A percentile compares a stretch with the other conserved stretches of the same genome.
phyloP scores from a whole-genome alignment of 495 filamentous ascomycete species.

The Xylaria bambusicola region DNA sequence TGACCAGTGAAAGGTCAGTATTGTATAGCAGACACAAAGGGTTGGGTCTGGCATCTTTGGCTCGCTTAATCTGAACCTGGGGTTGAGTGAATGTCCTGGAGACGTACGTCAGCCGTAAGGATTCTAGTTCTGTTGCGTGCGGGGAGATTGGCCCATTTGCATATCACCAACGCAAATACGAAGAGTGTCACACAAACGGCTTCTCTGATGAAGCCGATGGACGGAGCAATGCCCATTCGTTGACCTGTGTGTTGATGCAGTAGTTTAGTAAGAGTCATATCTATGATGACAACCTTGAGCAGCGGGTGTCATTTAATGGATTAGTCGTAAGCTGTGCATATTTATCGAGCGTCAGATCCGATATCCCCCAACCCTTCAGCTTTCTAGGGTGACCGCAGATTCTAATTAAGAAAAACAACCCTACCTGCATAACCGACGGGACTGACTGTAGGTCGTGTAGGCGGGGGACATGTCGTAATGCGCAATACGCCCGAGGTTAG shows the following conservation, averaged over 20 bases:
- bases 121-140: slow-evolving; percentile 1
- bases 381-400: background rate
- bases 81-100: background rate
- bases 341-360: background rate
- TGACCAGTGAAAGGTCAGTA: no score
- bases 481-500: background rate
- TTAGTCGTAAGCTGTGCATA: slow-evolving; percentile 5
- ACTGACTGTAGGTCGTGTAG: background rate
- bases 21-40: no score
- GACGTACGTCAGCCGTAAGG: slow-evolving; percentile 10
- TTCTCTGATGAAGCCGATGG: background rate
- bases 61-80: slow-evolving; percentile 5
- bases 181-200: no score
- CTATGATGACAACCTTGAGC: no score
- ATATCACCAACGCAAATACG: no score
- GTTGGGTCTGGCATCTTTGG: background rate
- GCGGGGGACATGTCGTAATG: background rate
- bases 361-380: background rate
- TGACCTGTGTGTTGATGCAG: no score
- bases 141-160: no score
- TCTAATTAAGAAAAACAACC: slow-evolving; percentile 19
- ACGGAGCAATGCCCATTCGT: no score
- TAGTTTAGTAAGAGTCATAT: no score
- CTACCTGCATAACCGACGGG: background rate
- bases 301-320: no score